Conservation (phyloP, 257 asterid genomes). For the Schizonepeta tenuifolia region DNA sequence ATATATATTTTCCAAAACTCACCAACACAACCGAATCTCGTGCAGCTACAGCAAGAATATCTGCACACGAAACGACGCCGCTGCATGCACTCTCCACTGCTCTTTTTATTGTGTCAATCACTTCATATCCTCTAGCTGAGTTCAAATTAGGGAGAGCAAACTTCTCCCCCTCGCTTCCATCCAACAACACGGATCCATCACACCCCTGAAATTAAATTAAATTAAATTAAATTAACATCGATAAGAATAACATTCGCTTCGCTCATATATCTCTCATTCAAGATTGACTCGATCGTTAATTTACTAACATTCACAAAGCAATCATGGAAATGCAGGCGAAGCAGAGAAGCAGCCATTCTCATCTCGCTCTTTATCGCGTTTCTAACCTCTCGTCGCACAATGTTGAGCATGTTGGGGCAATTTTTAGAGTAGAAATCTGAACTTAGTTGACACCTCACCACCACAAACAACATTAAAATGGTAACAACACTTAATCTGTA, state of each 20-base stretch:
- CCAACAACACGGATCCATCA: conserved; percentile 77
- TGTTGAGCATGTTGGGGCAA: conserved; percentile 57
- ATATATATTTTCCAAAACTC: not conserved
- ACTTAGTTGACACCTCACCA: conserved; percentile 57
- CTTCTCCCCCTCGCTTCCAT: conserved; percentile 78
- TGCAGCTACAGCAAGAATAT: conserved; percentile 71
- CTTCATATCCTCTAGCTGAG: conserved; percentile 85
- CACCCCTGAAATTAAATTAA: conserved; percentile 55
- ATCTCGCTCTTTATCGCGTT: conserved; percentile 69
- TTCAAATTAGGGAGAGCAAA: conserved; percentile 63
- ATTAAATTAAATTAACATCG: too few species aligned
- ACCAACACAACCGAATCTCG: conserved; percentile 73
- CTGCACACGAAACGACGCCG: conserved; percentile 79
- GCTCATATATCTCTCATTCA: too few species aligned
- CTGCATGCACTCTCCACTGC: conserved; percentile 69
- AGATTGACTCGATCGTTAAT: not conserved
- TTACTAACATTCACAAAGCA: conserved; percentile 78
- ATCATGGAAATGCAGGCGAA: conserved; percentile 82
- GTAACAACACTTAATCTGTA: conserved; percentile 28
- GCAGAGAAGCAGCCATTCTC: conserved; percentile 87
- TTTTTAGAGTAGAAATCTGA: conserved; percentile 53
- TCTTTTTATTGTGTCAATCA: conserved; percentile 60
- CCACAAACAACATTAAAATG: conserved; percentile 37
- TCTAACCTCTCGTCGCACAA: conserved; percentile 58
- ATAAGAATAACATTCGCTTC: too few species aligned